These are phyloP conservation scores for Avena eriantha DNA, from an alignment of 176 grass and related monocot genomes.

Conservation along the genomic window DNA sequence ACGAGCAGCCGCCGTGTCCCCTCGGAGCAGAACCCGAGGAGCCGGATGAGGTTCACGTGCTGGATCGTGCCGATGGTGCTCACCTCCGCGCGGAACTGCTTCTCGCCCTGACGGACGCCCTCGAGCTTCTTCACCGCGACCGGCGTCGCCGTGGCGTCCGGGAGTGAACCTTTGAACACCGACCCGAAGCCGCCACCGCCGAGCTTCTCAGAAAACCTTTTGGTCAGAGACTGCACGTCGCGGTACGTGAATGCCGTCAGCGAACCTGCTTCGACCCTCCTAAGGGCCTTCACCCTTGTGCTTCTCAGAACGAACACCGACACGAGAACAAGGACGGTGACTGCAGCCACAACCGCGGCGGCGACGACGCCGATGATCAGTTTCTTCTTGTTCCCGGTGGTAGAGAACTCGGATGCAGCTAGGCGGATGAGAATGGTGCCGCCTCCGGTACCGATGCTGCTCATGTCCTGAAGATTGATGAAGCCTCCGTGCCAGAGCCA, in stretches of 20 bases:
- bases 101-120: constrained; percentile 43
- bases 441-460: neutral
- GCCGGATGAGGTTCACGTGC: too few relatives aligned
- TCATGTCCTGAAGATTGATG: constrained; percentile 53
- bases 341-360: neutral
- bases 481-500: constrained; percentile 53
- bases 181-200: constrained; percentile 60
- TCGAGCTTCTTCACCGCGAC: constrained; percentile 64
- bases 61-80: neutral
- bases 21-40: too few relatives aligned
- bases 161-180: constrained; percentile 47
- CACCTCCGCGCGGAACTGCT: constrained; percentile 59
- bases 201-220: constrained; percentile 57
- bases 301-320: neutral
- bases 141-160: neutral
- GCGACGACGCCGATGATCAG: constrained; percentile 2
- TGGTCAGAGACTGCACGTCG: constrained; percentile 47
- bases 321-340: neutral
- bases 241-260: constrained; percentile 54
- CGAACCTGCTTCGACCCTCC: constrained; percentile 29
- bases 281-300: neutral
- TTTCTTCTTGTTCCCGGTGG: neutral
- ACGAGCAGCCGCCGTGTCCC: too few relatives aligned
- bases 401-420: constrained; percentile 47
- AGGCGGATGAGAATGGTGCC: constrained; percentile 53